A percentile compares a stretch with the other conserved stretches of the same genome.
Evolutionary conservation across 2,329 filamentous ascomycete species (phyloP).

Genomic region (Rhinocladiella similis): DNA sequence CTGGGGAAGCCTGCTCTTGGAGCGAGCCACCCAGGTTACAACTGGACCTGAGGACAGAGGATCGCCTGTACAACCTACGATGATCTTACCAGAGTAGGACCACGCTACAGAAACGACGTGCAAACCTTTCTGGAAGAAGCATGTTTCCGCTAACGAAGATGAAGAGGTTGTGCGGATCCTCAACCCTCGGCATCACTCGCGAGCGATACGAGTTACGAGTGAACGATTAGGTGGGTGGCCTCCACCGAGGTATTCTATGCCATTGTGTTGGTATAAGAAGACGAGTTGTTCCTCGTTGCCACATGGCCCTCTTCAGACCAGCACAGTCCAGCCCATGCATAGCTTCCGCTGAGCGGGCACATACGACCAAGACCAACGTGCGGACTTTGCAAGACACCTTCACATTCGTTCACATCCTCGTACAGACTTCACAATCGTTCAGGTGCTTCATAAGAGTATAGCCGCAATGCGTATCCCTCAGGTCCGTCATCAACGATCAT

Average conservation of each 20-base stretch:
- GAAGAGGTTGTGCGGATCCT: neutral
- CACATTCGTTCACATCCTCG: neutral
- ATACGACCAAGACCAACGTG: no score
- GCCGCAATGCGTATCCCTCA: slow-evolving; percentile 6
- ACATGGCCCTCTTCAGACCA: no score
- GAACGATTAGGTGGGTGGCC: no score
- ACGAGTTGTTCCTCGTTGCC: no score
- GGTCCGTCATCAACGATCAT: neutral
- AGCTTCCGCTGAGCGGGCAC: no score
- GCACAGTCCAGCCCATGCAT: no score
- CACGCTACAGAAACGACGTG: neutral
- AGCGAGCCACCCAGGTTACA: neutral
- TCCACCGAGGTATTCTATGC: no score
- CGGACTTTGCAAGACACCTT: neutral
- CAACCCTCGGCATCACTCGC: neutral
- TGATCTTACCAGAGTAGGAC: slow-evolving; percentile 5
- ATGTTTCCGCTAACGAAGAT: neutral
- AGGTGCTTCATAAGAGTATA: no score
- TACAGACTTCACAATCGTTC: no score
- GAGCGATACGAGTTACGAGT: no score
- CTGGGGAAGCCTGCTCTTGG: slow-evolving; percentile 1
- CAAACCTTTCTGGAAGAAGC: neutral
- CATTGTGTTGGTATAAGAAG: no score
- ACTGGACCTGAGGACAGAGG: neutral
- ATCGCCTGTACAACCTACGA: slow-evolving; percentile 6